Conservation (phyloP, 129 eudicot genomes). For the Artemisia argyi region DNA sequence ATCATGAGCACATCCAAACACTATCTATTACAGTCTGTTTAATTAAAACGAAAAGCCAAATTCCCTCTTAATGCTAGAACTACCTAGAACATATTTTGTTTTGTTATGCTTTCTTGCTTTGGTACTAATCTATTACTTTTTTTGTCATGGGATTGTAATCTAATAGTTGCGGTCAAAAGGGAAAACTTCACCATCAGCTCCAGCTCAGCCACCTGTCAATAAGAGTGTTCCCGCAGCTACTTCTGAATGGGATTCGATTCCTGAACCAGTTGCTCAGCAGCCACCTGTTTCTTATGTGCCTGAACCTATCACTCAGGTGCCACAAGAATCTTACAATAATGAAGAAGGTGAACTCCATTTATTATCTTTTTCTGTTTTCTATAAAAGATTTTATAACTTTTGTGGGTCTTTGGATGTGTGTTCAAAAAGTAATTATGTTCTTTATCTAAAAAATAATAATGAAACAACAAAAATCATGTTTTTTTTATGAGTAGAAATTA, state of each 20-base stretch:
- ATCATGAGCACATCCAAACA: too few species aligned
- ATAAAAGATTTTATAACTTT: not conserved
- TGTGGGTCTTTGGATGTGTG: not conserved
- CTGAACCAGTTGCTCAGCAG: constrained; percentile 35
- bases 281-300: constrained; percentile 32
- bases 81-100: not conserved
- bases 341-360: constrained; percentile 52
- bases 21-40: too few species aligned
- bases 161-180: constrained; percentile 68
- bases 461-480: too few species aligned
- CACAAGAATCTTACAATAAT: constrained; percentile 49
- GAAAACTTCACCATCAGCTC: constrained; percentile 48
- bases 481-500: too few species aligned
- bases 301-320: constrained; percentile 34
- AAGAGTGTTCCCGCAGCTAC: constrained; percentile 23
- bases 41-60: too few species aligned
- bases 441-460: too few species aligned
- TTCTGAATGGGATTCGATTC: constrained; percentile 32
- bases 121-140: constrained; percentile 9
- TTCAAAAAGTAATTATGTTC: too few species aligned
- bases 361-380: not conserved
- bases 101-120: constrained; percentile 5
- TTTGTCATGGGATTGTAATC: not conserved
- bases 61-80: not conserved
- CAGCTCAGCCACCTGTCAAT: constrained; percentile 39